A percentile compares a stretch with the other conserved stretches of the same genome.
These are phyloP conservation scores for Hyaloscypha variabilis DNA, from an alignment of 495 filamentous ascomycete species.

Conservation along the genomic window DNA sequence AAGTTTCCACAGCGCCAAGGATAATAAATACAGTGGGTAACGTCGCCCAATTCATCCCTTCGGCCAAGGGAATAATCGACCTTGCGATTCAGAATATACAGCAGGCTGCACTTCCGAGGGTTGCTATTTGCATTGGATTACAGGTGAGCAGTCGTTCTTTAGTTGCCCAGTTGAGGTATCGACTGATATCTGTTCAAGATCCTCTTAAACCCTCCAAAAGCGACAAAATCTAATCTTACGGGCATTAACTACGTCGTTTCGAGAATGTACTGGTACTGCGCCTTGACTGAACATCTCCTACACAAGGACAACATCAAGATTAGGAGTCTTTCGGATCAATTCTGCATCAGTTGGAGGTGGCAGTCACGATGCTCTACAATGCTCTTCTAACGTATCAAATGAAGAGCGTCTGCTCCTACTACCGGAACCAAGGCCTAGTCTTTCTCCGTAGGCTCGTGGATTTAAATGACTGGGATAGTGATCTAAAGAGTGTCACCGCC, in stretches of 20 bases:
- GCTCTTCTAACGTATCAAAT: constrained; percentile 20
- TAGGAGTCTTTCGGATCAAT: constrained; percentile 19
- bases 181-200: constrained; percentile 5
- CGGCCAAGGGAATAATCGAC: constrained; percentile 4
- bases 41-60: neutral
- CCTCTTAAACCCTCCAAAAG: constrained; percentile 29
- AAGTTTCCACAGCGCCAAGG: constrained; percentile 2
- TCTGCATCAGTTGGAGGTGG: constrained; percentile 15
- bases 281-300: constrained; percentile 16
- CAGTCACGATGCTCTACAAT: constrained; percentile 19
- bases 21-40: neutral
- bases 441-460: constrained; percentile 30
- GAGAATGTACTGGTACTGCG: constrained; percentile 21
- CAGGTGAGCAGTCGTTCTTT: constrained; percentile 1
- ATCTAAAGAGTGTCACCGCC: constrained; percentile 22
- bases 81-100: constrained; percentile 5
- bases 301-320: constrained; percentile 6
- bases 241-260: constrained; percentile 14
- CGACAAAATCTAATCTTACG: constrained; percentile 33
- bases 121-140: constrained; percentile 1
- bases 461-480: constrained; percentile 32
- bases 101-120: constrained; percentile 8
- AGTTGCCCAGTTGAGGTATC: neutral
- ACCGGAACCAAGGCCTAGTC: constrained; percentile 29
- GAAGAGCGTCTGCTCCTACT: constrained; percentile 40